Conservation (phyloP, 306 rosid species). For the Corylus avellana region DNA sequence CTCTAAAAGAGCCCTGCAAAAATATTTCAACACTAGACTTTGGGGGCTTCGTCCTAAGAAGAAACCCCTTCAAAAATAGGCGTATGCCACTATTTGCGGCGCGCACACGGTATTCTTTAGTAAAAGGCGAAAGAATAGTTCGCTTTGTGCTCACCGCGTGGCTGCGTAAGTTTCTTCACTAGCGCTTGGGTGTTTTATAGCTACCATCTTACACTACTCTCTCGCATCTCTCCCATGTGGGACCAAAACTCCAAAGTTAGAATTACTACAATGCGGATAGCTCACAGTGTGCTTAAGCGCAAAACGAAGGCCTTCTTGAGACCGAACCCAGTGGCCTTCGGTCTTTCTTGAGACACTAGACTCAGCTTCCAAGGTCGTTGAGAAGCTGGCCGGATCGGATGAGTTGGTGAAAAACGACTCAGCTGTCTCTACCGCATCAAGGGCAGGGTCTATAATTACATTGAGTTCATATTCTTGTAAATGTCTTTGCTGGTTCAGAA, state of each 20-base stretch:
- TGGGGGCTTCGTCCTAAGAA: too few relatives aligned
- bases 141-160: conserved; percentile 42
- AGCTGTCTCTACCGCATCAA: conserved; percentile 12
- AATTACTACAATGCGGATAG: too few relatives aligned
- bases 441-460: conserved; percentile 40
- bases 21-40: too few relatives aligned
- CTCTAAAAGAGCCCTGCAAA: too few relatives aligned
- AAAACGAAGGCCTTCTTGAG: too few relatives aligned
- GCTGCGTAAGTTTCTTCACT: conserved; percentile 22
- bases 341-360: too few relatives aligned
- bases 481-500: conserved; percentile 44
- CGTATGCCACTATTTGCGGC: conserved; percentile 39
- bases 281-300: too few relatives aligned
- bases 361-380: conserved; percentile 30
- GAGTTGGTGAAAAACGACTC: conserved; percentile 41
- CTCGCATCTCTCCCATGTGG: too few relatives aligned
- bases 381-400: conserved; percentile 37
- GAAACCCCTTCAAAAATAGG: conserved; percentile 27
- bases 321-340: too few relatives aligned
- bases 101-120: conserved; percentile 68
- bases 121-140: conserved; percentile 78
- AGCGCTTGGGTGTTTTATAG: too few relatives aligned
- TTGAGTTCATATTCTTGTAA: conserved; percentile 49
- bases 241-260: too few relatives aligned
- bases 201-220: too few relatives aligned